Base-by-base conservation (phyloP, 805 yeast genomes). In the Pichia membranifaciens region DNA sequence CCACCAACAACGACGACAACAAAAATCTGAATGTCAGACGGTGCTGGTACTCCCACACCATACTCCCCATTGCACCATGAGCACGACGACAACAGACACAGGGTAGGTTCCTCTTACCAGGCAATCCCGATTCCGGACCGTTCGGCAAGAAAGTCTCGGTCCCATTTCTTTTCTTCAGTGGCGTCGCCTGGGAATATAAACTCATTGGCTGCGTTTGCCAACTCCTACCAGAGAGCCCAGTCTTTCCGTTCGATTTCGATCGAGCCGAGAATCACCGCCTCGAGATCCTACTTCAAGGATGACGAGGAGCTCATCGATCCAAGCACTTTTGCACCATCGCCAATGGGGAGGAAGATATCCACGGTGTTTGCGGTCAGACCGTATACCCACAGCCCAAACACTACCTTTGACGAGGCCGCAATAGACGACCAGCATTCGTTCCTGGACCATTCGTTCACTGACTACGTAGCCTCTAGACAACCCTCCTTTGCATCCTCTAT, bases 201-300 rank as follows among this genome's bases (percentile, higher is more conserved):
- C n/a, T 84, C 93, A 1, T 61, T 87, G 37, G 80, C 82, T 49
- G 79, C 85, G 47, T 87, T 87, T 66, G 95, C 95, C 1, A 78
- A 86, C 13, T 87, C 95, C 0, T 79, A 75, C 58, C 76, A 80
- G 35, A 74, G 96, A 60, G 93, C 95, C 1, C 91, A 86, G 61
- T 78, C 88, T 3, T 76, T 74, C 61, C 71, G 75, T 42, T 75
- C 79, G 12, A 57, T 75, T 42, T 75, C 79, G 12, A 56, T 75
- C 25, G 82, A 76, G 54, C 73, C 74, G 23, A 71, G 75, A 32
- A 79, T 84, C 54, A 77, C 73, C 56, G 76, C 79, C 7, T 67
- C 74, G 28, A 68, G 95, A 54, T 81, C 89, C 0, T 86, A 75
- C 53, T 83, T 86, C 60, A 71, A 61, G 57, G 78, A 70, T 56